Percentiles rank a stretch among this genome's conserved stretches.
These are phyloP conservation scores for Omphalotus guepiniiformis DNA, from an alignment of 768 basidiomycete species.

Conservation along the genomic window DNA sequence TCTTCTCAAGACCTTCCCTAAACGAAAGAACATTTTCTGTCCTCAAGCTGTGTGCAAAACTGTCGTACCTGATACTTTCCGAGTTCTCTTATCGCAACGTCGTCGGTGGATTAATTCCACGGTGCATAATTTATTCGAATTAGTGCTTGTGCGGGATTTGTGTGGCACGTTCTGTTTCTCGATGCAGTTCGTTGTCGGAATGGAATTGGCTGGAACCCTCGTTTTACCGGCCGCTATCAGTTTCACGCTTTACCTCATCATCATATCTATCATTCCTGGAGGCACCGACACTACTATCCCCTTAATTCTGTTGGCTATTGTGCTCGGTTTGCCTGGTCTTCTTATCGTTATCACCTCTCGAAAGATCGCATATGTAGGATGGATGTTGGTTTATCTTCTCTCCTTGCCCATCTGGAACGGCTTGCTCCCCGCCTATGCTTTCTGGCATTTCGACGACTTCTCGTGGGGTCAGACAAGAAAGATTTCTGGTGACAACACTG, in stretches of 20 bases:
- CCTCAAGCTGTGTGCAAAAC: conserved; percentile 99
- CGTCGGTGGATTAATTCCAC: conserved; percentile 99
- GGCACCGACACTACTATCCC: conserved; percentile 80
- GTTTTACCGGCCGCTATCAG: conserved; percentile 96
- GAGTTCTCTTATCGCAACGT: conserved; percentile 89
- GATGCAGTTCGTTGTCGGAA: conserved; percentile 98
- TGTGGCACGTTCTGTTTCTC: conserved; percentile 99
- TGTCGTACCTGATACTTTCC: conserved; percentile 94
- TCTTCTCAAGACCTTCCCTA: conserved; percentile 98
- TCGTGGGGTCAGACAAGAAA: conserved; percentile 95
- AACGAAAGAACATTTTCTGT: conserved; percentile 98
- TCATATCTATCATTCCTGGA: conserved; percentile 81
- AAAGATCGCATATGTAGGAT: conserved; percentile 91
- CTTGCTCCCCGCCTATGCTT: conserved; percentile 91
- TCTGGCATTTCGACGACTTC: conserved; percentile 99
- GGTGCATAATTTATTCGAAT: conserved; percentile 94
- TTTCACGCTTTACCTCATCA: conserved; percentile 92
- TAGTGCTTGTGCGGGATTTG: conserved; percentile 93
- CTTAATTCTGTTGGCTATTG: conserved; percentile 87
- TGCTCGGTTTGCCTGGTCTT: conserved; percentile 93
- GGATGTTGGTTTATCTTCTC: conserved; percentile 93
- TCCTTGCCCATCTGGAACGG: conserved; percentile 98
- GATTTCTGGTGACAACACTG: conserved; percentile 67
- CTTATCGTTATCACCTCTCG: conserved; percentile 95
- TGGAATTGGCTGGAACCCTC: conserved; percentile 96